These are phyloP conservation scores for Neurospora sp. DNA, from an alignment of 495 filamentous ascomycete genomes.

Conservation along the genomic window DNA sequence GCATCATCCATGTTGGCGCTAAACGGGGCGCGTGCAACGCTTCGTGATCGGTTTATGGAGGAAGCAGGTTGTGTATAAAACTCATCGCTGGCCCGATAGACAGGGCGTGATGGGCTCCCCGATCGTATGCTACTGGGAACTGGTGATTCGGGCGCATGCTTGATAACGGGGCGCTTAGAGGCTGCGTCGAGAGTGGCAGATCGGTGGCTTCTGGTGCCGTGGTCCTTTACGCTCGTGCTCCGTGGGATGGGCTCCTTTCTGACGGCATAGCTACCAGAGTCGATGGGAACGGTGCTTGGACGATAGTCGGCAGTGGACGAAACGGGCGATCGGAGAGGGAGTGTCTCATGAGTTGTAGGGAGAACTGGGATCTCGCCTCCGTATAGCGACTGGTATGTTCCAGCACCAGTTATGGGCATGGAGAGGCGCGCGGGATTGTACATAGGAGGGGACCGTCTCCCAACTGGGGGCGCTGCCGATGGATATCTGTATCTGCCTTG, in stretches of 20 bases:
- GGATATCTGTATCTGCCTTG: slow-evolving; percentile 23
- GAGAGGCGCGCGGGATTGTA: slow-evolving; percentile 39
- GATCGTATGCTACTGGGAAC: slow-evolving; percentile 19
- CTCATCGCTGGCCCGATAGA: slow-evolving; percentile 40
- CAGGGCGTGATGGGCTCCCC: slow-evolving; percentile 35
- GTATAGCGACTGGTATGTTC: slow-evolving; percentile 29
- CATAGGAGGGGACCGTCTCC: slow-evolving; percentile 31
- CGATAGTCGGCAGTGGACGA: slow-evolving; percentile 22
- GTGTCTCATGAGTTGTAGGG: slow-evolving; percentile 10
- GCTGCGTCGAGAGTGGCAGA: slow-evolving; percentile 27
- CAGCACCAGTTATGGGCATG: slow-evolving; percentile 31
- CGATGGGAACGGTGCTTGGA: slow-evolving; percentile 19
- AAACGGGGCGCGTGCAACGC: slow-evolving; percentile 13
- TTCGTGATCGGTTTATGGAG: slow-evolving; percentile 30
- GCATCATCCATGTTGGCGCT: slow-evolving; percentile 32
- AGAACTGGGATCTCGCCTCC: slow-evolving; percentile 31
- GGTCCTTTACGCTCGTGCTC: slow-evolving; percentile 29
- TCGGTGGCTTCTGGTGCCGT: slow-evolving; percentile 25
- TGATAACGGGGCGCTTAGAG: slow-evolving; percentile 34
- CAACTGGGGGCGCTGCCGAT: slow-evolving; percentile 12
- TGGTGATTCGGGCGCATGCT: slow-evolving; percentile 7
- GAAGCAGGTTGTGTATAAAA: slow-evolving; percentile 42
- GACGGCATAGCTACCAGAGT: slow-evolving; percentile 38
- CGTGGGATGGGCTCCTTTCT: slow-evolving; percentile 33
- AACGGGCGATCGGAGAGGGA: slow-evolving; percentile 25